Base-by-base conservation (phyloP, 2,329 filamentous ascomycete species). In the Colletotrichum horii region DNA sequence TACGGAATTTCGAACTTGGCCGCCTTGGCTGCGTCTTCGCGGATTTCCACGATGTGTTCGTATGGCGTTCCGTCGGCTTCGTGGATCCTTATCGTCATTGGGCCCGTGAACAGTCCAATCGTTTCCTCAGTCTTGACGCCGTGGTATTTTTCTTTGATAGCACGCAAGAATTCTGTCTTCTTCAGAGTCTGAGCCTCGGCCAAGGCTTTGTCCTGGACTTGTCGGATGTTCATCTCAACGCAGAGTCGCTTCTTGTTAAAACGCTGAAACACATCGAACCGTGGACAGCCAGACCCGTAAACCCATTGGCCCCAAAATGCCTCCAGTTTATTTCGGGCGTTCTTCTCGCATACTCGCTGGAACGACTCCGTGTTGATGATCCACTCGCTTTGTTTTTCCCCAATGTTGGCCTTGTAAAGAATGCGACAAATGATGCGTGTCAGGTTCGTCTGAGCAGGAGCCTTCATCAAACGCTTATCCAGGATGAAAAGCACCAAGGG, bases 171-270 rank as follows among this genome's bases (percentile, higher is more conserved):
- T 4, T 94, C 93, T 15, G 92, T 88, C 77, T 94, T 94, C 28
- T 82, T 81, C 71, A 76, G 48, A 55, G 60, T 61, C 36, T 70
- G 71, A 6, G 52, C 52, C 24, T 76, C 74, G 36, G 55, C 55
- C 32, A 70, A 15, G 6, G 81, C 86, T 19, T 86, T 88, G 55
- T 88, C 85, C 76, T 93, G 95, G 1, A 91, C 91, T 83, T 99
- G 97, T 66, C 91, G 91, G 78, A 99, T 95, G 12, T 92, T 94
- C 88, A 99, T 94, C 83, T 98, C 96, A 2, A 99, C 95, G 32
- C 96, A 96, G 6, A 98, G 89, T 79, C 97, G 94, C 87, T 99
- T 99, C 87, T 98, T 98, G 83, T 99, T 99, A 86, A 99, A 99
- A 22, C 93, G 91, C 78, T 98, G 96, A 52, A 93, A 94, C 65